phyloP scores from a whole-genome alignment of 139 green algal species.

The Nannochloris sp. region DNA sequence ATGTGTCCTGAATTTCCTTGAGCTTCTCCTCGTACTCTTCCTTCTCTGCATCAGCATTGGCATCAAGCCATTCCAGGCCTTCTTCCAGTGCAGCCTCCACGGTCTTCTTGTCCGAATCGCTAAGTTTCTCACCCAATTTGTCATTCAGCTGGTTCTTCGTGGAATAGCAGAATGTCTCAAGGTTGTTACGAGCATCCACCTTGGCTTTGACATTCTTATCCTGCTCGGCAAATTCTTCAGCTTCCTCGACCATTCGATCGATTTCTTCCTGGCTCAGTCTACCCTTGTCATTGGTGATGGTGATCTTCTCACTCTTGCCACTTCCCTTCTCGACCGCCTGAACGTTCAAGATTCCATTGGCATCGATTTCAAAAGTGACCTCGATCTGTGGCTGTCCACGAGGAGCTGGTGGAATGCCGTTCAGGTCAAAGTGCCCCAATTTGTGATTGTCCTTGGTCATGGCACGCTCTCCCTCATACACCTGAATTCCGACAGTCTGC shows the following conservation, averaged over 20 bases:
- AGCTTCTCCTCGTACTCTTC: constrained; percentile 95
- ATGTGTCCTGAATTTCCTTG: constrained; percentile 91
- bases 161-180: constrained; percentile 76
- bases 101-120: constrained; percentile 78
- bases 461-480: constrained; percentile 81
- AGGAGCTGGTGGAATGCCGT: constrained; percentile 78
- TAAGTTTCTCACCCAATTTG: constrained; percentile 78
- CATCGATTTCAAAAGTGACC: constrained; percentile 82
- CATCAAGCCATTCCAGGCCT: constrained; percentile 69
- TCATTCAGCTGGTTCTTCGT: constrained; percentile 60
- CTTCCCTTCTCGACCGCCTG: constrained; percentile 74
- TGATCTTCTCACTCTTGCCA: constrained; percentile 77
- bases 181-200: constrained; percentile 63
- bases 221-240: constrained; percentile 50
- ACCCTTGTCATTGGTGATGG: constrained; percentile 77
- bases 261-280: constrained; percentile 58
- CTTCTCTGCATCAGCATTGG: constrained; percentile 46
- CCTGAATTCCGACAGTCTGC: constrained; percentile 78
- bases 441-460: constrained; percentile 94
- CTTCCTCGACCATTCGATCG: constrained; percentile 59
- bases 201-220: constrained; percentile 43
- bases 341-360: constrained; percentile 89
- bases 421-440: constrained; percentile 87
- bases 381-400: constrained; percentile 77
- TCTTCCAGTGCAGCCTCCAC: constrained; percentile 80